A percentile compares a stretch with the other conserved stretches of the same genome.
Evolutionary conservation across 2,329 filamentous ascomycete species (phyloP).

Genomic region (Fusarium verrucosum): DNA sequence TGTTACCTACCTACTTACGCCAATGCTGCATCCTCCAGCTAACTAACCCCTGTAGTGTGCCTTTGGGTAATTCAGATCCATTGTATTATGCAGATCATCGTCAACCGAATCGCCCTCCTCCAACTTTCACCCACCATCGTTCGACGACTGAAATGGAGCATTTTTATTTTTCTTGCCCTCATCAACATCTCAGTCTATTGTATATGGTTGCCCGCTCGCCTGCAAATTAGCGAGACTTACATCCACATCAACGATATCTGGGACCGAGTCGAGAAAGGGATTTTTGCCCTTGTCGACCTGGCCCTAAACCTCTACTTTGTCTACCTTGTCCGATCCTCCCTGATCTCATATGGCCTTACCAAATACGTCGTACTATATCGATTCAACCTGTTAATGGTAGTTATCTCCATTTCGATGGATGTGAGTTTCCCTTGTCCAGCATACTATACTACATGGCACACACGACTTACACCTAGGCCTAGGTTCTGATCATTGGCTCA

Average conservation of each 20-base stretch:
- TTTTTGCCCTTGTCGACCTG: constrained; percentile 58
- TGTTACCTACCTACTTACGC: not conserved
- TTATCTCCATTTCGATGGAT: constrained; percentile 45
- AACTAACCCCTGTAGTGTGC: constrained; percentile 41
- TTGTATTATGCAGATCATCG: constrained; percentile 61
- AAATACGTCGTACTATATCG: constrained; percentile 59
- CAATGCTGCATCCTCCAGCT: constrained; percentile 1
- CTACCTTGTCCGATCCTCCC: constrained; percentile 54
- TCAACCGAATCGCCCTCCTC: constrained; percentile 60
- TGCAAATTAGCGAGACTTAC: constrained; percentile 52
- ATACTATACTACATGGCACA: not conserved
- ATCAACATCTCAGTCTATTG: constrained; percentile 61
- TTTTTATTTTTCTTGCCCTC: constrained; percentile 52
- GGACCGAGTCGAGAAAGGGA: constrained; percentile 60
- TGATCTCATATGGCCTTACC: constrained; percentile 58
- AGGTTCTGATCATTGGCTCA: constrained; percentile 40
- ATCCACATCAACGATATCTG: constrained; percentile 57
- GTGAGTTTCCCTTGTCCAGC: constrained; percentile 19
- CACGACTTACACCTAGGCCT: not conserved
- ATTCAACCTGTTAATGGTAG: constrained; percentile 47
- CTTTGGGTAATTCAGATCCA: constrained; percentile 51
- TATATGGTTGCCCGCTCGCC: constrained; percentile 61
- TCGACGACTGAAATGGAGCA: constrained; percentile 54
- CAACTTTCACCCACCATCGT: constrained; percentile 52
- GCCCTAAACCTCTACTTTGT: constrained; percentile 59